These are phyloP conservation scores for Chaetomiaceae sp. DNA, from an alignment of 2,329 filamentous ascomycete genomes.

Conservation along the genomic window DNA sequence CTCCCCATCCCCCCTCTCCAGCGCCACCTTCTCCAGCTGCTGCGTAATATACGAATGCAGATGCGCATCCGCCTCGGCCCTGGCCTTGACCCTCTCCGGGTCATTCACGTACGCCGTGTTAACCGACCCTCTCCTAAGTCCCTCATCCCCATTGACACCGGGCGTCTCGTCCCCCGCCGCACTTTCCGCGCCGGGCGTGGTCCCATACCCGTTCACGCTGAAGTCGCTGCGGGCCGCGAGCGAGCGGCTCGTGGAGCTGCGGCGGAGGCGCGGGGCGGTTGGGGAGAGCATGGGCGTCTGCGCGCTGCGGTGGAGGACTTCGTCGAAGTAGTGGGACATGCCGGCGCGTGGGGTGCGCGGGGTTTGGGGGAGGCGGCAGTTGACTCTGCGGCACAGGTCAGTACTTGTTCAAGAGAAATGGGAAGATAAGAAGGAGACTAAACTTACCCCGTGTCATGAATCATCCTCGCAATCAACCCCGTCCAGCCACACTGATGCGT, in stretches of 20 bases:
- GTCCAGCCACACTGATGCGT: conserved; percentile 98
- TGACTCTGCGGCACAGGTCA: conserved; percentile 54
- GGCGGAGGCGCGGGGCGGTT: conserved; percentile 51
- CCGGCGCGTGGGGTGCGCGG: conserved; percentile 79
- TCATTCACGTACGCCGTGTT: conserved; percentile 33
- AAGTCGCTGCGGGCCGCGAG: conserved; percentile 83
- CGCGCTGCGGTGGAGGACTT: conserved; percentile 61
- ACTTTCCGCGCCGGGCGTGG: conserved; percentile 12
- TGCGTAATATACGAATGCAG: conserved; percentile 78
- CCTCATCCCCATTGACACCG: background rate
- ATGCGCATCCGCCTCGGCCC: conserved; percentile 59
- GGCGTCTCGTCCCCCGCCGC: background rate
- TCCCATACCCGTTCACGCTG: conserved; percentile 44
- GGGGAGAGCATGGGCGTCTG: conserved; percentile 34
- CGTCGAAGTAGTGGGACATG: conserved; percentile 93
- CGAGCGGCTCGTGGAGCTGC: conserved; percentile 77
- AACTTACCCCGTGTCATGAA: conserved; percentile 90
- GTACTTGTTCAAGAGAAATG: background rate
- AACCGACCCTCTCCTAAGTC: conserved; percentile 29
- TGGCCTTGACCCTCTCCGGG: conserved; percentile 47
- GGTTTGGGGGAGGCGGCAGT: conserved; percentile 86
- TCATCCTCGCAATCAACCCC: conserved; percentile 90
- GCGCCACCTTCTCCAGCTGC: conserved; percentile 70
- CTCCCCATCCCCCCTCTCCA: conserved; percentile 40
- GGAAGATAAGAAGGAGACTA: conserved; percentile 33